A percentile compares a stretch with the other conserved stretches of the same genome.
These are phyloP conservation scores for Arabidopsis hybrid DNA, from an alignment of 441 rosid genomes.

Conservation along the genomic window DNA sequence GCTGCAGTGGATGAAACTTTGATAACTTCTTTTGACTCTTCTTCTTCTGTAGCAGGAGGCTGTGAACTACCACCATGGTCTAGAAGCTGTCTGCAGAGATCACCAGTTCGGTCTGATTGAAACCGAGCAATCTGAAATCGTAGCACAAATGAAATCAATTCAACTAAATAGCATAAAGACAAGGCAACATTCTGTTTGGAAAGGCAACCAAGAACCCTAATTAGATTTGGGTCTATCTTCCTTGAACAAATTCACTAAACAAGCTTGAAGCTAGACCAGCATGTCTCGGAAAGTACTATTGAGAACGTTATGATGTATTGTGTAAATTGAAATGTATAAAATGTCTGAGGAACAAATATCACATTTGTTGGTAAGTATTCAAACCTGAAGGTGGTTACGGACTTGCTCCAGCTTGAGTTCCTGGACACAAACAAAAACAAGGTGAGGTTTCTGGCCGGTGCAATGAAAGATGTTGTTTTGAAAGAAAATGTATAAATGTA, in stretches of 20 bases:
- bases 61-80: conserved; percentile 49
- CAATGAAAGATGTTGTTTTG: conserved; percentile 12
- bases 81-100: conserved; percentile 63
- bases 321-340: conserved; percentile 2
- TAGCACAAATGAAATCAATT: conserved; percentile 3
- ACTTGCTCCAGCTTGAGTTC: conserved; percentile 83
- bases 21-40: conserved; percentile 61
- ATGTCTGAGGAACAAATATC: conserved; percentile 7
- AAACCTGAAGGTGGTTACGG: conserved; percentile 84
- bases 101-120: conserved; percentile 64
- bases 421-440: conserved; percentile 45
- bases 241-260: conserved; percentile 4
- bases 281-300: background rate
- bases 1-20: conserved; percentile 39
- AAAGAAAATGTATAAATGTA: conserved; percentile 16
- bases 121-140: conserved; percentile 71
- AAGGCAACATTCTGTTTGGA: background rate
- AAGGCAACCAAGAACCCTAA: background rate
- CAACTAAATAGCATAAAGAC: background rate
- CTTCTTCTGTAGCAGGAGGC: conserved; percentile 50
- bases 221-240: conserved; percentile 7
- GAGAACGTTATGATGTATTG: conserved; percentile 12
- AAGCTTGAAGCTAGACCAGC: conserved; percentile 19
- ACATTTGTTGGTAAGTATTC: conserved; percentile 19
- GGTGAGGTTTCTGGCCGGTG: conserved; percentile 37